These are phyloP conservation scores for Xylaria flabelliformis DNA, from an alignment of 495 filamentous ascomycete genomes.

Conservation along the genomic window DNA sequence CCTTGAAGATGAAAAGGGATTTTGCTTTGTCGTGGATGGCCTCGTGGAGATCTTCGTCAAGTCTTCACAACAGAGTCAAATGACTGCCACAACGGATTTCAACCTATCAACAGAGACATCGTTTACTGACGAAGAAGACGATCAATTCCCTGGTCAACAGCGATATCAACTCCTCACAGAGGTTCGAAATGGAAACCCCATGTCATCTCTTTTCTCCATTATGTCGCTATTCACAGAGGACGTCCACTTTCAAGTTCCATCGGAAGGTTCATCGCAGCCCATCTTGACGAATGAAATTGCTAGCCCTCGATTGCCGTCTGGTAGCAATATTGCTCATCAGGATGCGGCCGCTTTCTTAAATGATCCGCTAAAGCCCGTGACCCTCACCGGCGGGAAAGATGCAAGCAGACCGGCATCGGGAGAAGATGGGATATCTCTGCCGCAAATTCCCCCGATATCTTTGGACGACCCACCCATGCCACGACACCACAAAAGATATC, in stretches of 20 bases:
- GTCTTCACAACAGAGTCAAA: conserved; percentile 67
- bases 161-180: conserved; percentile 92
- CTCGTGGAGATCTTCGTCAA: conserved; percentile 98
- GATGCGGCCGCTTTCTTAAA: conserved; percentile 28
- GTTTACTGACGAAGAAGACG: conserved; percentile 72
- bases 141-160: conserved; percentile 65
- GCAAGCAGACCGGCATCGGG: conserved; percentile 30
- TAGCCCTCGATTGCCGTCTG: conserved; percentile 46
- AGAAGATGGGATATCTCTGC: conserved; percentile 34
- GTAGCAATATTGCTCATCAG: conserved; percentile 55
- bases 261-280: conserved; percentile 32
- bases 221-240: conserved; percentile 96
- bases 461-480: conserved; percentile 62
- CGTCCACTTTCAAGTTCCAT: conserved; percentile 67
- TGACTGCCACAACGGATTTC: conserved; percentile 31
- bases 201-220: conserved; percentile 98
- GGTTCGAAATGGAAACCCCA: conserved; percentile 96
- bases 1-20: conserved; percentile 96
- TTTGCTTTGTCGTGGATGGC: conserved; percentile 96
- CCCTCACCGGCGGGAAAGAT: conserved; percentile 30
- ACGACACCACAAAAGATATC: conserved; percentile 19
- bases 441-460: conserved; percentile 73
- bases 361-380: conserved; percentile 28
- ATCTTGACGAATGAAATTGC: conserved; percentile 22
- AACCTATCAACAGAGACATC: conserved; percentile 43